These are phyloP conservation scores for Macrophomina tecta DNA, from an alignment of 2,329 filamentous ascomycete genomes.

Conservation along the genomic window DNA sequence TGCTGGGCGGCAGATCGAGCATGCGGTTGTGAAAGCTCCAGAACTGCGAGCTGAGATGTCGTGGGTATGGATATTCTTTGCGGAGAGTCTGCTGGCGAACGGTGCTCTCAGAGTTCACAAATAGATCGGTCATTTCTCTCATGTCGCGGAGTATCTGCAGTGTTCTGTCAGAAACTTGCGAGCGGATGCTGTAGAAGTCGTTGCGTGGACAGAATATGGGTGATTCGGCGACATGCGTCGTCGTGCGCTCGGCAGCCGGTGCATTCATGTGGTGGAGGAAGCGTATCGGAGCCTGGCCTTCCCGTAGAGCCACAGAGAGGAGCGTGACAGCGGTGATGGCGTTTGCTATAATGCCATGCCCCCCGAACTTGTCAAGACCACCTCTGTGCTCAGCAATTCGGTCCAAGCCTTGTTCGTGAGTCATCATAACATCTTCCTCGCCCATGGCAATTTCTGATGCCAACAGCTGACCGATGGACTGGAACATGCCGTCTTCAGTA, in stretches of 20 bases:
- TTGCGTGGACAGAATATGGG: conserved; percentile 25
- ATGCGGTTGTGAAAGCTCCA: conserved; percentile 22
- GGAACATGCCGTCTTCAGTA: conserved; percentile 22
- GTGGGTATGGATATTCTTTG: conserved; percentile 2
- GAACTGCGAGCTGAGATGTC: conserved; percentile 13
- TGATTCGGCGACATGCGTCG: conserved; percentile 15
- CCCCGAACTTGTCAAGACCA: conserved; percentile 6
- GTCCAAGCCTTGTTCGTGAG: conserved; percentile 25
- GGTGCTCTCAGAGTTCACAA: conserved; percentile 12
- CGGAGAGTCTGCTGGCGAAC: conserved; percentile 8
- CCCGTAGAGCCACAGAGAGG: conserved; percentile 3
- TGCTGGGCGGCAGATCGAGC: conserved; percentile 9
- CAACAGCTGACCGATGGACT: conserved; percentile 21
- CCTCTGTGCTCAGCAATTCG: conserved; percentile 15
- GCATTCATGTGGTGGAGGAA: not conserved
- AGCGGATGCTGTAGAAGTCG: conserved; percentile 20
- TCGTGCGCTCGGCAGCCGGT: not conserved
- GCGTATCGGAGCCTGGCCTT: conserved; percentile 4
- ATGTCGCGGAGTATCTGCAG: conserved; percentile 25
- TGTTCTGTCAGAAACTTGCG: conserved; percentile 11
- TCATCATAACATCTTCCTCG: conserved; percentile 24
- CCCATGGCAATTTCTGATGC: conserved; percentile 20
- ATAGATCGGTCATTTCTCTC: conserved; percentile 17
- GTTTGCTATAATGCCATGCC: conserved; percentile 12
- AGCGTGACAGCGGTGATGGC: not conserved